These are phyloP conservation scores for Candida germanica DNA, from an alignment of 805 yeast species.

Conservation along the genomic window DNA sequence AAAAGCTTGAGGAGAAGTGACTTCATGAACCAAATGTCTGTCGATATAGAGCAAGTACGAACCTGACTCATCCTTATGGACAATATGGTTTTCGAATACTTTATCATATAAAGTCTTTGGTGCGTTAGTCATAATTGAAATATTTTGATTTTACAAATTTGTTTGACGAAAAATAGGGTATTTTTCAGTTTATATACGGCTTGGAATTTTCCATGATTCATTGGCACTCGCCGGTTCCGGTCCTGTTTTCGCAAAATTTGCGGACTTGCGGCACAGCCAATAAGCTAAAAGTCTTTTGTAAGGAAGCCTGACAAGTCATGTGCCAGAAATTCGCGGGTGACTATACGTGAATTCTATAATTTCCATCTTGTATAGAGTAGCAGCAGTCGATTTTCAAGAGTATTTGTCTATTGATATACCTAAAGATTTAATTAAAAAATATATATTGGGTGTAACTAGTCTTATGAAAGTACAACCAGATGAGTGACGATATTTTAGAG, in stretches of 20 bases:
- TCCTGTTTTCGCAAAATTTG: background rate
- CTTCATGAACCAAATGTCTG: conserved; percentile 97
- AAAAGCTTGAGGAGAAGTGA: conserved; percentile 98
- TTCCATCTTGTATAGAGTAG: no score
- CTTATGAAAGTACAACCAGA: no score
- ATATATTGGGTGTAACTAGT: no score
- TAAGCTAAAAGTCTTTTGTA: conserved; percentile 1
- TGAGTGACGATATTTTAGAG: no score
- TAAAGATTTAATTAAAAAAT: no score
- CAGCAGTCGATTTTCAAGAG: no score
- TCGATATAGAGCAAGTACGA: conserved; percentile 88
- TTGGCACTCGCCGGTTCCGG: conserved; percentile 4
- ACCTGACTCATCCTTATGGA: conserved; percentile 83
- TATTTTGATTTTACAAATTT: background rate
- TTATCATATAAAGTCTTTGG: conserved; percentile 90
- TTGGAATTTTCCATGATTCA: conserved; percentile 1
- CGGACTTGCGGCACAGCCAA: conserved; percentile 4
- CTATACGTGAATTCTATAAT: no score
- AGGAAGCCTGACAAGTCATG: background rate
- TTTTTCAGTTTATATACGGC: conserved; percentile 1
- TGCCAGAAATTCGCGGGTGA: no score
- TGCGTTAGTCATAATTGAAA: conserved; percentile 13
- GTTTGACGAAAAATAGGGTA: background rate
- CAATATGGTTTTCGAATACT: conserved; percentile 92
- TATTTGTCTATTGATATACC: no score